These are phyloP conservation scores for Phialophora verrucosa DNA, from an alignment of 2,329 filamentous ascomycete species.

Conservation along the genomic window DNA sequence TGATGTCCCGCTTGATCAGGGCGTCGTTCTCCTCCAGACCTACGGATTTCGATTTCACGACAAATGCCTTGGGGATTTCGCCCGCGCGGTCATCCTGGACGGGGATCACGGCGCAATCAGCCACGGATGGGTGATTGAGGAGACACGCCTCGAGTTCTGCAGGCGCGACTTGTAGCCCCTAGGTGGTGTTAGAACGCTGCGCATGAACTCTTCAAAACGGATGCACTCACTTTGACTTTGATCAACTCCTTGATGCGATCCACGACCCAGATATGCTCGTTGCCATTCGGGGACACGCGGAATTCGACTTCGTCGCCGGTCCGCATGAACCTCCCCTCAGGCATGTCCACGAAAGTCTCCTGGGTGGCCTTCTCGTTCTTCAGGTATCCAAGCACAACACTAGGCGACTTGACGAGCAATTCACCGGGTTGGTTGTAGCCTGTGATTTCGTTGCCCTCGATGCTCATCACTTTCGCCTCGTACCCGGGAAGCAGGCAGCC, in stretches of 20 bases:
- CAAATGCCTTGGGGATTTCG: conserved; percentile 68
- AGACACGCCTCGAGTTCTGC: conserved; percentile 83
- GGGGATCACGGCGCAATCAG: conserved; percentile 78
- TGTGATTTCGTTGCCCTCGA: conserved; percentile 73
- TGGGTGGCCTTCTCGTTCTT: conserved; percentile 82
- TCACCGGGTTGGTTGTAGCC: conserved; percentile 78
- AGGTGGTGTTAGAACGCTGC: conserved; percentile 28
- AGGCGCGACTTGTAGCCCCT: conserved; percentile 82
- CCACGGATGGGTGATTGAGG: conserved; percentile 74
- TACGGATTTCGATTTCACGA: conserved; percentile 63
- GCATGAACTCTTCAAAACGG: conserved; percentile 32
- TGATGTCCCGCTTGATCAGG: conserved; percentile 57
- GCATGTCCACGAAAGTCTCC: conserved; percentile 75
- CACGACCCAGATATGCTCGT: conserved; percentile 73
- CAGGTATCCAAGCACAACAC: conserved; percentile 80
- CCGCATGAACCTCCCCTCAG: conserved; percentile 71
- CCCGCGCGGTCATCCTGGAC: conserved; percentile 68
- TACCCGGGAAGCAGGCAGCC: conserved; percentile 71
- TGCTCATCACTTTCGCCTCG: conserved; percentile 69
- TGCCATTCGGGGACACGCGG: conserved; percentile 65
- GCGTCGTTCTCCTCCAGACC: conserved; percentile 60
- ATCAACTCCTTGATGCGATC: conserved; percentile 82
- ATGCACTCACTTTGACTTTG: conserved; percentile 71
- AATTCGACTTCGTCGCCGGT: conserved; percentile 86
- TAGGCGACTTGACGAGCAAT: conserved; percentile 76